These are phyloP conservation scores for Durio zibethinus DNA, from an alignment of 345 rosid species.

Conservation along the genomic window DNA sequence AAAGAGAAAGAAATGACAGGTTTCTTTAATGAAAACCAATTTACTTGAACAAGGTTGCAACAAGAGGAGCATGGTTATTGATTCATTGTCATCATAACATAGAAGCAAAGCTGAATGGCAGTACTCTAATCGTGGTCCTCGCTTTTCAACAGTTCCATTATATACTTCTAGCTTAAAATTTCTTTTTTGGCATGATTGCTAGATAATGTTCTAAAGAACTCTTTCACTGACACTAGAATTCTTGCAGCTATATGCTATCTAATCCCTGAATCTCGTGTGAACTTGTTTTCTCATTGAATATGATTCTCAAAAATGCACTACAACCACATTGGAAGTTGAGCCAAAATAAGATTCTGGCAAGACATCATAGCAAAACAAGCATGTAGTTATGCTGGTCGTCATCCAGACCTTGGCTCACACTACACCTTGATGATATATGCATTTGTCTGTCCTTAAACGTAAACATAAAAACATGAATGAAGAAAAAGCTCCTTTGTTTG, in stretches of 20 bases:
- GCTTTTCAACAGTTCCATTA: background rate
- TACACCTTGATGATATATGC: background rate
- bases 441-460: background rate
- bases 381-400: background rate
- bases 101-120: background rate
- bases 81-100: background rate
- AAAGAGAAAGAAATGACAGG: background rate
- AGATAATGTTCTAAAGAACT: background rate
- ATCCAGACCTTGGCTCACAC: background rate
- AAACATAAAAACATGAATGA: background rate
- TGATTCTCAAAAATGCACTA: background rate
- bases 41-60: background rate
- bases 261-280: background rate
- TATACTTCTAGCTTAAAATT: background rate
- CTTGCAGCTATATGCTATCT: background rate
- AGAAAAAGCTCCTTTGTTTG: background rate
- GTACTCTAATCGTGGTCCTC: background rate
- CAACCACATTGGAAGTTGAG: background rate
- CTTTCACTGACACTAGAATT: background rate
- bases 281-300: background rate
- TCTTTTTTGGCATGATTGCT: background rate
- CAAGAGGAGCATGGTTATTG: background rate
- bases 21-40: background rate
- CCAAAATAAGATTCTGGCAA: background rate
- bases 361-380: background rate